Conservation (phyloP, 345 rosid species). For the Eucalyptus guilfoylei region DNA sequence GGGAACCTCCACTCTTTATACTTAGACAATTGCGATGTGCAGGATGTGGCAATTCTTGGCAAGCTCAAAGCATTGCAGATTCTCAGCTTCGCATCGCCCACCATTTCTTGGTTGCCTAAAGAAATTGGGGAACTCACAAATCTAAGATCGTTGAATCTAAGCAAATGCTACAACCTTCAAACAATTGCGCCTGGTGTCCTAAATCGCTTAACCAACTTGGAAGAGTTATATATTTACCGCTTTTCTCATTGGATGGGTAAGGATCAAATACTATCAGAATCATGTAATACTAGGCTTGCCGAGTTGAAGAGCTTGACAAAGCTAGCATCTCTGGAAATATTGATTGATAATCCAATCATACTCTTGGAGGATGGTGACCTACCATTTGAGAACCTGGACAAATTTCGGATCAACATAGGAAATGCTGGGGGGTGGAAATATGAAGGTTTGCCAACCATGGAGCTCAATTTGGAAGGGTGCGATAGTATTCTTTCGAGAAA, state of each 20-base stretch:
- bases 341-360: rapidly evolving
- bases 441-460: not conserved
- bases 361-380: not conserved
- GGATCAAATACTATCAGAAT: rapidly evolving
- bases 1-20: not conserved
- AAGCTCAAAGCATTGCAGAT: too few relatives aligned
- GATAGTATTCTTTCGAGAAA: not conserved
- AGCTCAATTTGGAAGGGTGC: not conserved
- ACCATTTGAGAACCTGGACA: not conserved
- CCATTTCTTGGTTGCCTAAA: not conserved
- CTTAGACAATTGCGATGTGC: rapidly evolving
- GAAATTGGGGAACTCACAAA: rapidly evolving
- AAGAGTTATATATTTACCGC: rapidly evolving
- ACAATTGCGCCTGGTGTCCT: rapidly evolving
- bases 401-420: not conserved
- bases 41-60: not conserved
- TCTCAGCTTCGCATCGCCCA: rapidly evolving
- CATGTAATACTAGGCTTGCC: rapidly evolving
- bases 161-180: rapidly evolving
- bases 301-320: not conserved
- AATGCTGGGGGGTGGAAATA: rapidly evolving
- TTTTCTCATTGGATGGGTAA: rapidly evolving
- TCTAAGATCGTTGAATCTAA: too few relatives aligned
- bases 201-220: rapidly evolving
- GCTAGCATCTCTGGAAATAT: not conserved